Base-by-base conservation (phyloP, 805 yeast species). In the Pichia kluyveri region DNA sequence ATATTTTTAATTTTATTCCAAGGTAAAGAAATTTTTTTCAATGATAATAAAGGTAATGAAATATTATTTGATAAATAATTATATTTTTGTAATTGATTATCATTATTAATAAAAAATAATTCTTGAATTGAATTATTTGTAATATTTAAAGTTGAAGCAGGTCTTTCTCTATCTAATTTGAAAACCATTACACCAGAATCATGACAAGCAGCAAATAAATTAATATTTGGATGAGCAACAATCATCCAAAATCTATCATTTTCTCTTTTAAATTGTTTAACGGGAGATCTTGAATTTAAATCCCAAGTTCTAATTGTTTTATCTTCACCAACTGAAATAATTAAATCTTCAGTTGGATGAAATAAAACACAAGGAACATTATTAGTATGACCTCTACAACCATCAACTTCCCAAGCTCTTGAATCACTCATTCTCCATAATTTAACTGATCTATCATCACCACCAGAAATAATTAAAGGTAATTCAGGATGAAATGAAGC, bases 381-480 rank as follows among this genome's bases (percentile, higher is more conserved):
- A 61, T 90, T 90, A 30, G 96, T 86, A 68, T 93, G 99, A 48
- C 99, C 99, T 62, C 99, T 80, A 68, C 97, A 91, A 28, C 97
- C 86, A 65, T 93, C 99, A 51, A 95, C 95, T 67, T 95, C 99
- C 98, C 98, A 93, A 26, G 99, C 99, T 69, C 90, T 88, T 37
- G 95, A 82, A 56, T 93, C 96, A 60, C 89, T 82, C 96, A 89
- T 88, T 69, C 98, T 79, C 99, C 99, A 93, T 55, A 95, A 73
- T 67, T 91, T 91, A 49, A 93, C 87, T 55, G 91, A 82, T 56
- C 98, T 79, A 64, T 93, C 99, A 65, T 93, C 99, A 66, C 95
- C 95, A 59, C 91, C 95, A 17, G 96, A 87, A 18, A 90, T 95
- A 62, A 93, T 89, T 56, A 93, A 75, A 14, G 98, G 98, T 63